Conservation (phyloP, 2,329 filamentous ascomycete genomes). For the Parasarocladium wereldwijsianum region DNA sequence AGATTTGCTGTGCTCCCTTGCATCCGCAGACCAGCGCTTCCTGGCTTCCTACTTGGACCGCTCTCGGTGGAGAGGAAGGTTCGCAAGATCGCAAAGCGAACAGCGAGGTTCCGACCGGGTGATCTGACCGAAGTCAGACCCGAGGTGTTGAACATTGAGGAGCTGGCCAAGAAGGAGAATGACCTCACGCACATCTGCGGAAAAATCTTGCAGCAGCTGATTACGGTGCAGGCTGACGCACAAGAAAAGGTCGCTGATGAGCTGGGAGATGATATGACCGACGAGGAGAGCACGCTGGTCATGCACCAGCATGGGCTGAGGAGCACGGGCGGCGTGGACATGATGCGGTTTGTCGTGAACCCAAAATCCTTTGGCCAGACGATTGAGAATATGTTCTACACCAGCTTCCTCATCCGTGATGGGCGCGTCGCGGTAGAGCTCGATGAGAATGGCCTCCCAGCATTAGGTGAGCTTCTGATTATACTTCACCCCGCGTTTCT, state of each 20-base stretch:
- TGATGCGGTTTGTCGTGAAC: slow-evolving; percentile 83
- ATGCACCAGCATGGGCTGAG: slow-evolving; percentile 54
- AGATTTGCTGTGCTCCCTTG: slow-evolving; percentile 59
- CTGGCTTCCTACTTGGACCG: slow-evolving; percentile 77
- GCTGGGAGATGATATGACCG: slow-evolving; percentile 29
- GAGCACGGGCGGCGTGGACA: slow-evolving; percentile 54
- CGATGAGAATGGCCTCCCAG: slow-evolving; percentile 62
- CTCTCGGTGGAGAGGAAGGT: slow-evolving; percentile 77
- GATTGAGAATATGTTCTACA: slow-evolving; percentile 92
- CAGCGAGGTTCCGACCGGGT: slow-evolving; percentile 53
- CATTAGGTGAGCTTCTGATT: slow-evolving; percentile 48
- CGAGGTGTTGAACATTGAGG: slow-evolving; percentile 59
- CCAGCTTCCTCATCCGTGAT: slow-evolving; percentile 86
- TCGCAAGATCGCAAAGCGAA: slow-evolving; percentile 55
- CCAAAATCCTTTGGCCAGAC: slow-evolving; percentile 85
- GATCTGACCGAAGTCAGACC: slow-evolving; percentile 59
- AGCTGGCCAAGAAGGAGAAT: slow-evolving; percentile 63
- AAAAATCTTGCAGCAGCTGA: slow-evolving; percentile 54
- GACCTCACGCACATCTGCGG: slow-evolving; percentile 67
- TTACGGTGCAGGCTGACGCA: slow-evolving; percentile 27
- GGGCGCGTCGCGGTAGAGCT: slow-evolving; percentile 60
- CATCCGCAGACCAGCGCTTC: slow-evolving; percentile 59
- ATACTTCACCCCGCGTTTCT: no score
- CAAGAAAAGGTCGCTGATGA: slow-evolving; percentile 29
- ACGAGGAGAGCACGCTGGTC: slow-evolving; percentile 31